Base-by-base conservation (phyloP, 805 yeast genomes). In the Blastobotrys chiropterorum region DNA sequence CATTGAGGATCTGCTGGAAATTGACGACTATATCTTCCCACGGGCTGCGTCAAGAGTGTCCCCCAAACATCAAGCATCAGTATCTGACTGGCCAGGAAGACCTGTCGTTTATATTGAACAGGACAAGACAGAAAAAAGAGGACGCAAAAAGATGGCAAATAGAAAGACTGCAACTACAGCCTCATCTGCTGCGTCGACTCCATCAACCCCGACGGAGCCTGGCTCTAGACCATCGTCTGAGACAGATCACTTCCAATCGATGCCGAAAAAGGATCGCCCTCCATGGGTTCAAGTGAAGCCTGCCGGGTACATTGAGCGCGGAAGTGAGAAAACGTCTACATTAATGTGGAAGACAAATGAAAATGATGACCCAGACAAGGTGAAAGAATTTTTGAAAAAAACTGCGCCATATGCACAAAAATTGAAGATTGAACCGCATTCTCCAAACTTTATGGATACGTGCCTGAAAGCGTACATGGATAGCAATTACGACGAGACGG, bases 391-490 rank as follows among this genome's bases (percentile, higher is more conserved):
- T 60, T 62, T 90, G 15, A 66, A 70, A 3, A 67, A 68, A 16
- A 83, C 90, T 59, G 71, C 68, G 1, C 77, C 79, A 0, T 70
- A 79, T 45, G 94, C 97, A 0, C 68, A 70, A 5, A 63, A 66
- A 3, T 65, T 90, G 13, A 73, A 70, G 0, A 64, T 92, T 46
- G 63, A 77, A 15, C 79, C 84, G 0, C 77, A 78, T 16, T 80
- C 95, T 0, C 90, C 95, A 1, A 90, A 92, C 62, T 90, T 92
- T 59, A 68, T 87, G 55, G 98, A 94, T 69, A 81, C 83, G 1
- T 74, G 86, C 15, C 64, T 88, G 44, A 73, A 79, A 51, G 74
- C 76, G 3, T 73, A 84, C 46, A 62, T 85, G 68, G 75, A 74
- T 2, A 59, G 69, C 43, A 61, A 74, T 16, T 87, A 84, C 50